Conservation (phyloP, 257 asterid genomes). For the Leonotis leonurus region DNA sequence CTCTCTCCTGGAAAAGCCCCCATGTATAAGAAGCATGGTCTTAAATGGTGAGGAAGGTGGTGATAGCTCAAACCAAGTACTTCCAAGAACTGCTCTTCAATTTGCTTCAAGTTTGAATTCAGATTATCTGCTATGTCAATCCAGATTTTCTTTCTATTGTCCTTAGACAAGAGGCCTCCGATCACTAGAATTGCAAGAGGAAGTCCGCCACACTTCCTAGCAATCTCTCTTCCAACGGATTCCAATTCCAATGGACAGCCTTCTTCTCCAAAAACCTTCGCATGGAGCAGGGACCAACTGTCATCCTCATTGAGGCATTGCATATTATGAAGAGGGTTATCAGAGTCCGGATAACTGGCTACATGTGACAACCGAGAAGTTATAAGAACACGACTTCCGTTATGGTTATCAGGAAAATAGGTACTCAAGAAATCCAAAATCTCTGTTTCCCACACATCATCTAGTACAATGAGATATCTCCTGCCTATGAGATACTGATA, state of each 20-base stretch:
- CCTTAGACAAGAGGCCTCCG: slow-evolving; percentile 12
- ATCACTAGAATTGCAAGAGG: slow-evolving; percentile 19
- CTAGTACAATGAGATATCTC: slow-evolving; percentile 11
- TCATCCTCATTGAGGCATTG: background rate
- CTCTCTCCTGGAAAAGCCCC: background rate
- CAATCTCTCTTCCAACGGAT: slow-evolving; percentile 8
- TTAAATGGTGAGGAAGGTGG: slow-evolving; percentile 12
- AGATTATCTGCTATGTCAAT: background rate
- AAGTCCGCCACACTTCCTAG: slow-evolving; percentile 15
- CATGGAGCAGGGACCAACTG: slow-evolving; percentile 11
- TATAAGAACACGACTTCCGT: slow-evolving; percentile 5
- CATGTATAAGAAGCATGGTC: slow-evolving; percentile 9
- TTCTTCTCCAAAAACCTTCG: background rate
- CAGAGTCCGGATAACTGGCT: background rate
- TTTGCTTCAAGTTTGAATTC: background rate
- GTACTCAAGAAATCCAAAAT: background rate
- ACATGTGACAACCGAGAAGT: slow-evolving; percentile 2
- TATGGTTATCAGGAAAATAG: background rate
- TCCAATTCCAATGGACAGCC: background rate
- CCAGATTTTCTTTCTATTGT: background rate
- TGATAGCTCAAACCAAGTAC: slow-evolving; percentile 16
- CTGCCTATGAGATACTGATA: background rate
- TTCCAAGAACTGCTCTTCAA: background rate
- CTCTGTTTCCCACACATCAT: slow-evolving; percentile 9
- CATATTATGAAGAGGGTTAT: background rate